These are phyloP conservation scores for Dacryopinax primogenitus DNA, from an alignment of 768 basidiomycete species.

Conservation along the genomic window DNA sequence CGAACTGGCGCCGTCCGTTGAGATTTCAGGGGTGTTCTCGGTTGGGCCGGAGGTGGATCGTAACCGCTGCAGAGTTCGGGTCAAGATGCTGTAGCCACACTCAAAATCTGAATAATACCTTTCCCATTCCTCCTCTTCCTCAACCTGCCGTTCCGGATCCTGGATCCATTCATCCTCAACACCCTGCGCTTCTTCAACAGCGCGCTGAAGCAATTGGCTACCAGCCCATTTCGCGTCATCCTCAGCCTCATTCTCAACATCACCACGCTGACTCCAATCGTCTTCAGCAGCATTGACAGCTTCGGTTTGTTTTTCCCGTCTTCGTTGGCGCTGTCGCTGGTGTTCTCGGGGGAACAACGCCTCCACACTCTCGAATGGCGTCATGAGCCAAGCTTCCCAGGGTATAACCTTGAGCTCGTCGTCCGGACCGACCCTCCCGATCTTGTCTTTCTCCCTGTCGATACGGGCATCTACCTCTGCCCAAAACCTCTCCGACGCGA, in stretches of 20 bases:
- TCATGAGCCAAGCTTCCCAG: constrained; percentile 72
- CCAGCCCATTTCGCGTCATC: constrained; percentile 43
- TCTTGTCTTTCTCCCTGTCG: constrained; percentile 32
- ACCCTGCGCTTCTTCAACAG: constrained; percentile 26
- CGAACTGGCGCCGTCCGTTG: neutral
- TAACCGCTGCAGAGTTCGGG: neutral
- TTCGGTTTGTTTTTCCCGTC: neutral
- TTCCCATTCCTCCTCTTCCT: constrained; percentile 27
- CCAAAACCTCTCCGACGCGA: constrained; percentile 62
- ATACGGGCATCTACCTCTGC: constrained; percentile 55
- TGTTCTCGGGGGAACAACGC: constrained; percentile 37
- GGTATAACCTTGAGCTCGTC: constrained; percentile 19
- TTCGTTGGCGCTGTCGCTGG: constrained; percentile 9
- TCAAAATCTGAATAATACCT: neutral
- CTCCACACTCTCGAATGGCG: constrained; percentile 81
- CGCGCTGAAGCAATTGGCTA: constrained; percentile 36
- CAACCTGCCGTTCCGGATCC: constrained; percentile 28
- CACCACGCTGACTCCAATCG: neutral
- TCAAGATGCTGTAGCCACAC: neutral
- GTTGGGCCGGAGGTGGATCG: neutral
- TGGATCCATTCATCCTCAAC: constrained; percentile 11
- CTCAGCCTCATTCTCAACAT: constrained; percentile 24
- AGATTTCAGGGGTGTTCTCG: neutral
- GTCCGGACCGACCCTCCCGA: constrained; percentile 20
- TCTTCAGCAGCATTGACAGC: neutral